Evolutionary conservation across 805 yeast species (phyloP), one percentile per base, ranked within the genome.

Genomic region (Hanseniaspora singularis): DNA sequence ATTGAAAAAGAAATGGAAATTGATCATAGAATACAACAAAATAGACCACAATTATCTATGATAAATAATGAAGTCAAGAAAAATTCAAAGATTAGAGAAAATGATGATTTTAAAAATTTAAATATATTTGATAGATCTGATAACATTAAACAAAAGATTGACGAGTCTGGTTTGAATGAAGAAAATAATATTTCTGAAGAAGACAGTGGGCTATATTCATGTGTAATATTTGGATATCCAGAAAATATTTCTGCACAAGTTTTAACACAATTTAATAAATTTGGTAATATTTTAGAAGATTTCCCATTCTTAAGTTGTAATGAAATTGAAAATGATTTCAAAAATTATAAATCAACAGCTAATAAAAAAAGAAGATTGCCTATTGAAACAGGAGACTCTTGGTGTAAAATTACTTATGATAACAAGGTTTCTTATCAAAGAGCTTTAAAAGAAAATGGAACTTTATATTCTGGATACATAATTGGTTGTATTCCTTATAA

Each of bases 351-450:
- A n/a, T n/a, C 27, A 3, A 19, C 9, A 16, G 20, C 26, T 7
- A n/a, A 7, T 18, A 38, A 36, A 0, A 49, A 38, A 16, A 64
- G 61, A 50, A 68, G 63, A 53, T 60, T 66, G 57, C 94, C 96
- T 3, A 79, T 89, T 8, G 82, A 76, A 62, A 73, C 88, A 11
- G 97, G 97, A 1, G 73, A 77, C 38, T 78, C 84, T 33, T 89
- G 97, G 97, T 77, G 88, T n/a, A 83, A 87, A 58, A 60, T 89
- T 46, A 88, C 96, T 3, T 92, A 76, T 61, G 81, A 77, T 49
- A 79, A 78, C 50, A 74, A 81, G 7, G 67, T 79, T 1, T 72
- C 88, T 9, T 96, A 95, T 2, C 61, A 76, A 15, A 76, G 94
- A 47, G 96, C 98, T 0, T 65, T 88, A 37, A 78, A 82, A 52